Evolutionary conservation across 495 filamentous ascomycete genomes (phyloP), one percentile per base, ranked within the genome.

Genomic region (Penicillium coffeae): DNA sequence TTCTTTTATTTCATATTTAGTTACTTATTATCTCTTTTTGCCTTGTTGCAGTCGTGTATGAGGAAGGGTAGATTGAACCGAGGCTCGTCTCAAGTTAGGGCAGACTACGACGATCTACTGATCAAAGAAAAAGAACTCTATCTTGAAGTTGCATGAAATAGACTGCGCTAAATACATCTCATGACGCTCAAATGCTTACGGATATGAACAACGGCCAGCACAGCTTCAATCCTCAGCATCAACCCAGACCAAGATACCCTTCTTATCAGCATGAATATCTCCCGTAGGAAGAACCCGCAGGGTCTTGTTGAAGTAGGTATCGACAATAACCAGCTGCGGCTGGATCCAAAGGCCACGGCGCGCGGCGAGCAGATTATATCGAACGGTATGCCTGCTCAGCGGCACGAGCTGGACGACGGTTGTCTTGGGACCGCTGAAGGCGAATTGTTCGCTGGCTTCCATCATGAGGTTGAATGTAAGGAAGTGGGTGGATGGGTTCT

Each of bases 401-500:
- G 93, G 93, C 22, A 93, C 76, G 33, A 97, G 64, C 49, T 91
- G 84, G 14, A 95, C 45, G 2, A 81, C 82, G 5, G 80, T 82
- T 38, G 84, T 77, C 70, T 96, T 97, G 3, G 88, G 75, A 0
- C 93, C 93, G 21, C 87, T 90, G 63, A 99, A 96, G 6, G 89
- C 93, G 64, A 99, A 99, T 12, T 87, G 80, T 49, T 95, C 90
- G 58, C 79, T 89, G 1, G 89, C 84, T 53, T 99, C 94, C 90
- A 99, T 96, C 8, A 80, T 79, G 22, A 96, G 62, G 16, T 84
- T 88, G 66, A 99, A 97, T 0, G 90, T 94, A 15, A 99, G 78
- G 65, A 93, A 91, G 59, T 97, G 92, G 59, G 82, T 85, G 2
- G 94, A 95, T 3, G 93, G 87, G 62, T 99, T 99, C 62, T 99